These are phyloP conservation scores for Colletotrichum eremochloae DNA, from an alignment of 2,329 filamentous ascomycete species.

Conservation along the genomic window DNA sequence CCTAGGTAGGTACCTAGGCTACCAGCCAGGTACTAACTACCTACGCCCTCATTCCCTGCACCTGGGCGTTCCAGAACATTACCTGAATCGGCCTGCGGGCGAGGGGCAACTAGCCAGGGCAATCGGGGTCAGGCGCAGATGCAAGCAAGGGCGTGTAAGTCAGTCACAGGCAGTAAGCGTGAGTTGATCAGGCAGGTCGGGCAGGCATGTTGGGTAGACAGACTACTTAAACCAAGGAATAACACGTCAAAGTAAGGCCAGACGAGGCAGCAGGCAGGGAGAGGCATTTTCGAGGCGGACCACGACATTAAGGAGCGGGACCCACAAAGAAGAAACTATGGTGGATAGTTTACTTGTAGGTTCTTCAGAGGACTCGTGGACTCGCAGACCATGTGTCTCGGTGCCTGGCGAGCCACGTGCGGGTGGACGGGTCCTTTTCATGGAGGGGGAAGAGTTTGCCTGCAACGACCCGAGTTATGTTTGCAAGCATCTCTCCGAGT, in stretches of 20 bases:
- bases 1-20: background rate
- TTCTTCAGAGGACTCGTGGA: background rate
- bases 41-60: background rate
- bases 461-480: background rate
- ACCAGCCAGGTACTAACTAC: too few relatives aligned
- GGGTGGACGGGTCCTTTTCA: background rate
- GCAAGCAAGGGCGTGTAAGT: background rate
- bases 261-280: background rate
- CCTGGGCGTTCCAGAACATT: conserved; percentile 29
- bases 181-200: background rate
- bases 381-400: background rate
- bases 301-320: background rate
- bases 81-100: conserved; percentile 16
- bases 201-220: background rate
- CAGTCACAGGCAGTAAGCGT: background rate
- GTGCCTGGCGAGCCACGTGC: conserved; percentile 25
- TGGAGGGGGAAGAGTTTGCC: background rate
- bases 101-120: background rate
- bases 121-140: background rate
- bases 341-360: background rate
- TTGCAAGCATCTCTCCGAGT: conserved; percentile 2
- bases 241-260: background rate
- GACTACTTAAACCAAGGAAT: background rate
- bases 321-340: background rate
- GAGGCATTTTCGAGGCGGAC: background rate